Base-by-base conservation (phyloP, 2,329 filamentous ascomycete genomes). In the Cladosporium velox region DNA sequence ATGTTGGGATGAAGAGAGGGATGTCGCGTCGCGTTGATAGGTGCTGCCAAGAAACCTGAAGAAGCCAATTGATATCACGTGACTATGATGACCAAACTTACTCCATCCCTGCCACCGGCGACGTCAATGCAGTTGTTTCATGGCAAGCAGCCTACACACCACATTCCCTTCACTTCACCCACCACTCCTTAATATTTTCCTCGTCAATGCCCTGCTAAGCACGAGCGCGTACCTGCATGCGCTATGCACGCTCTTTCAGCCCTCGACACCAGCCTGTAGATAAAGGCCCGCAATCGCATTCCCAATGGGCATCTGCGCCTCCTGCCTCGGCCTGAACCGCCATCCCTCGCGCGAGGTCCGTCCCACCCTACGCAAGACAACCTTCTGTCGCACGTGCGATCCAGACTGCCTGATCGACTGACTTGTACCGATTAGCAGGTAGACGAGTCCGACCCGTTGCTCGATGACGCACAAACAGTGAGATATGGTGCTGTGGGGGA, bases 271-370 rank as follows among this genome's bases (percentile, higher is more conserved):
- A 59, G 57, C 57, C 57, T 32, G 57, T 59, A 59, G 57, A 44
- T 38, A 59, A 32, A 41, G 15, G 24, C 34, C 41, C 59, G 18
- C 59, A 62, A 49, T n/a, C 30, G 47, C 67, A 71, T 70, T 70
- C 71, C 71, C 77, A 75, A 83, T 83, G 81, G 81, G 81, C 69
- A 76, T 81, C 73, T 84, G 81, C 75, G 76, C 78, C 62, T 83
- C 81, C 62, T 84, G 82, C 72, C 79, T 83, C 61, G 80, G 81
- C 71, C 75, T 77, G 57, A 76, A 77, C 66, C 78, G 80, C 69
- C 77, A 77, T 72, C 71, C 79, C 70, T 80, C 80, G 64, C 77
- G 79, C 62, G 80, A 82, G 66, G 81, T 82, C 67, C 75, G 79
- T 76, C 24, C 44, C 38, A 64, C 49, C 66, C 44, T 32, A n/a